Evolutionary conservation across 1,284 basidiomycete species (phyloP), one percentile per base, ranked within the genome.

Genomic region (Ganoderma boninense): DNA sequence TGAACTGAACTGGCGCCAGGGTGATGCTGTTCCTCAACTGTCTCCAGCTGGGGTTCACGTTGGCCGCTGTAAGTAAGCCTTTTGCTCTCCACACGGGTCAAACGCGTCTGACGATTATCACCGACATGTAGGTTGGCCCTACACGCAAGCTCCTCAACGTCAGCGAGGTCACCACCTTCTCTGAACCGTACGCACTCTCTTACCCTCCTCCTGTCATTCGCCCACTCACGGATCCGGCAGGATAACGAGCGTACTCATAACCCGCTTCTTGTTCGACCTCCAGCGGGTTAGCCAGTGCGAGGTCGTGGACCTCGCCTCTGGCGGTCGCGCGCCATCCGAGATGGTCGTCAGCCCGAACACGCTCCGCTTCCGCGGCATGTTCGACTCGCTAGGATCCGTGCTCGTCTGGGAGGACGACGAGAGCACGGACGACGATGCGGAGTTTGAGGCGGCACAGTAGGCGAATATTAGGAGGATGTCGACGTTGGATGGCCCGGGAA

Each of bases 231-330:
- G 20, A 32, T 8, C 11, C 29, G 13, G 1, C 44, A 70, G 69
- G 16, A 29, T 70, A 26, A 70, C 69, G 20, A 57, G 65, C 26
- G 62, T 64, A 23, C 62, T 70, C 26, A 29, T 70, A 20, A 64
- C 69, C 35, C 69, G 65, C 43, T 70, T 70, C 57, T 38, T 70
- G 35, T 43, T 70, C 26, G 56, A 70, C 62, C 66, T 70, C 8
- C 69, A 70, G 43, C 46, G 38, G 20, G 69, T 46, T 20, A 64
- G 61, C 23, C 54, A 57, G 13, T 26, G 49, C n/a, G 43, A 44
- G 2, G 43, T 61, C 23, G 18, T 59, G 35, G 6, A 65, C 10
- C 38, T 62, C 35, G 49, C 23, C 29, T 62, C 66, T 8, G 46
- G 43, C 23, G 40, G 49, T 38, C 13, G 2, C 10, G 54, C 7